Evolutionary conservation across 2,329 filamentous ascomycete genomes (phyloP), one percentile per base, ranked within the genome.

Genomic region (Fusarium nanum): DNA sequence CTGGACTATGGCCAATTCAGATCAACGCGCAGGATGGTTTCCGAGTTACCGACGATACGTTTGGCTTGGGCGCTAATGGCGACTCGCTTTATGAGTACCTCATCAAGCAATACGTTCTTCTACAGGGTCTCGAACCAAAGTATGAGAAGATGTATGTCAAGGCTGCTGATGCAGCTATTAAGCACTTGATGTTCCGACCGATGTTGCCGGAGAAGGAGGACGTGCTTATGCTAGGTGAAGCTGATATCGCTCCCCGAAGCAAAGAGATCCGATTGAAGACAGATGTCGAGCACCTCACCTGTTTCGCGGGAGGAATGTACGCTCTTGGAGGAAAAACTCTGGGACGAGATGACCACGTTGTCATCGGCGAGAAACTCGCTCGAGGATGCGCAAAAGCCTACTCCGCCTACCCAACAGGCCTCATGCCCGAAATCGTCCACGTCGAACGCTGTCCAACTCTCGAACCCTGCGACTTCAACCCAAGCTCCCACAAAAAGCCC

Each of bases 31-130:
- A 60, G 22, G 58, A 69, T 0, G 71, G 67, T 1, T 75, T 75
- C 27, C n/a, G 45, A 8, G 56, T 67, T 6, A 86, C 76, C 81
- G 68, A 63, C n/a, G 78, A 80, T 14, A 76, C 54, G 0, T 88
- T 84, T 67, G 74, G 73, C 48, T 77, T 78, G 37, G 87, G 86
- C 14, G 86, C 83, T 14, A 85, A 86, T 79, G 82, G 85, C 6
- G 87, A 89, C 70, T 87, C 86, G 10, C 77, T 87, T 1, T 89
- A 88, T 64, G 87, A 89, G 73, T 94, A 94, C 74, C 86, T 93
- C 67, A 84, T 87, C 3, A 82, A 93, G 76, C 84, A 91, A 75
- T 85, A 90, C 71, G 80, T 91, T 23, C 82, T 93, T 2, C 82
- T 93, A 0, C 88, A 89, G n/a, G 91, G 91, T 8, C 60, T 72